Base-by-base conservation (phyloP, 2,329 filamentous ascomycete species). In the Aspergillus melleus region DNA sequence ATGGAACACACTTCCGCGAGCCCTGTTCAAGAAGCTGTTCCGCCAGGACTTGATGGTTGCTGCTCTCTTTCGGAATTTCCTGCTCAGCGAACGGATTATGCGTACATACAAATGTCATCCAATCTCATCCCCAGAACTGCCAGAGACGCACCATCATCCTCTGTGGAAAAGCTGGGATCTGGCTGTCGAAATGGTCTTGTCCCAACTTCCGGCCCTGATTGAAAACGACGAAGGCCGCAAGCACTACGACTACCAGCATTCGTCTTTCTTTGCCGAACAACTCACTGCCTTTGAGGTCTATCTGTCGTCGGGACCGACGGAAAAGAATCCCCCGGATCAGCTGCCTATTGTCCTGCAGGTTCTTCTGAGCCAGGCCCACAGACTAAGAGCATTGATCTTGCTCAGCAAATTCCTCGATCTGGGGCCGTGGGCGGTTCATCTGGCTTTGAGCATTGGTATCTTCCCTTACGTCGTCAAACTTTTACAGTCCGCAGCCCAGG, bases 391-490 rank as follows among this genome's bases (percentile, higher is more conserved):
- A 16, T 83, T 99, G 63, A 96, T 99, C 55, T 80, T 99, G 6
- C 83, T 99, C 0, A 95, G 93, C 59, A 91, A 92, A 66, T 99
- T 99, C 75, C 81, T 99, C 20, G 95, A 99, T 70, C 85, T 98
- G 44, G 95, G 95, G 0, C 95, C 95, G 0, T 99, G 95, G 95
- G 96, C 95, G 30, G 95, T 99, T n/a, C 95, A 98, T 74, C 86
- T 99, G 46, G 95, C 95, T 16, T 83, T 99, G 16, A 97, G 93
- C 75, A 99, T 99, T 62, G 95, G 95, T 24, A 99, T 99, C 63
- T 99, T 99, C 76, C 95, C 95, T 0, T 99, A 99, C 72, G 95
- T 99, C n/a, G 81, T 99, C 36, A 99, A 99, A 77, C 82, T 99
- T 26, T 81, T 99, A 19, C 95, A 99, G 74, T 98, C 95, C 4